Evolutionary conservation across 176 grass and related monocot species (phyloP), one percentile per base, ranked within the genome.

Genomic region (Oryza glaberrima): DNA sequence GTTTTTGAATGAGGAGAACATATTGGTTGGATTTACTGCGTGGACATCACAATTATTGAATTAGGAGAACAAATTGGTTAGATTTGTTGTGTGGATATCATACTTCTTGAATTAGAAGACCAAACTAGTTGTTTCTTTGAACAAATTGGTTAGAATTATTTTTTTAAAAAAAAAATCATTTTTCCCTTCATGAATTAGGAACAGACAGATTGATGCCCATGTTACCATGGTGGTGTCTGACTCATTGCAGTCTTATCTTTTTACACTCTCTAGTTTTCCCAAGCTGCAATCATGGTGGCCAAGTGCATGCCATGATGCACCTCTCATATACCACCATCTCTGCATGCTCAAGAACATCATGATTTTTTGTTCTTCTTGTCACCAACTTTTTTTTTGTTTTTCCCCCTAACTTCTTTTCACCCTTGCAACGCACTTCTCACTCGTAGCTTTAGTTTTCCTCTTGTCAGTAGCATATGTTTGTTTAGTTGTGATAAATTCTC

Each of bases 241-340:
- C 65, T 87, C 70, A 84, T 87, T 65, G 28, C 61, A 76, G 15
- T 22, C 52, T 5, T 28, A 22, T 81, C 41, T 15, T 28, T 44
- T 1, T 0, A 7, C 20, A 8, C 40, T 83, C 30, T 63, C 48
- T 48, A 6, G 63, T 75, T 83, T 82, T 83, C 66, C 49, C 75
- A 83, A 80, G 63, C 75, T 34, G 19, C 70, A 91, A 91, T 91
- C 89, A 87, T 88, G 65, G 10, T 44, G 34, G 19, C 81, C 81
- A 77, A 71, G 67, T 83, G 80, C 30, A 20, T 40, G 80, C n/a
- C 48, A 78, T 79, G 72, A 76, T 76, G 20, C 64, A 23, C 60
- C 36, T 87, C 70, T 80, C 43, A 35, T 69, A 63, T 63, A 63
- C 58, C 10, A 11, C n/a, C 41, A 52, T 69, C 23, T 16, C 30